Percentiles rank a stretch among this genome's conserved stretches.
Conservation (phyloP, 768 basidiomycete genomes). For the Termitomyces bulborhizus region DNA sequence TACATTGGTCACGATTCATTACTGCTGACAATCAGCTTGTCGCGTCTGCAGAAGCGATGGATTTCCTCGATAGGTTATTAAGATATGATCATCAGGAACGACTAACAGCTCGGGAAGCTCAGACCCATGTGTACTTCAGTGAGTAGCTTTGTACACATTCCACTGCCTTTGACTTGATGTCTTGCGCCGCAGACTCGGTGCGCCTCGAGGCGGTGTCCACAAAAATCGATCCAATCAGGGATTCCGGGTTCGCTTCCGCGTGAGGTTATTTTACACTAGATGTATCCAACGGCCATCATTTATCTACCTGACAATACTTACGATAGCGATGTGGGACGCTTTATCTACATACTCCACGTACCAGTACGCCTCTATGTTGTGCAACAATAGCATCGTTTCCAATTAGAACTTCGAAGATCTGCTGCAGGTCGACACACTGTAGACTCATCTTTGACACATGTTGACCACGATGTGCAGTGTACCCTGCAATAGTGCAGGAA, state of each 20-base stretch:
- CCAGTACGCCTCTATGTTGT: slow-evolving; percentile 7
- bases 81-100: slow-evolving; percentile 67
- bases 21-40: slow-evolving; percentile 51
- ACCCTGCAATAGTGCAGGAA: neutral
- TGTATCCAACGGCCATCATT: neutral
- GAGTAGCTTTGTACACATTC: slow-evolving; percentile 14
- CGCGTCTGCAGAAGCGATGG: slow-evolving; percentile 57
- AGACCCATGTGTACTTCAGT: slow-evolving; percentile 65
- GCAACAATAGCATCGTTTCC: slow-evolving; percentile 9
- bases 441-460: slow-evolving; percentile 16
- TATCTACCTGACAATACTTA: slow-evolving; percentile 8
- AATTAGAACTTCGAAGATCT: slow-evolving; percentile 13
- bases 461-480: slow-evolving; percentile 1
- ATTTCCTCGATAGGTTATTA: slow-evolving; percentile 61
- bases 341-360: slow-evolving; percentile 8
- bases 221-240: slow-evolving; percentile 40
- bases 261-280: slow-evolving; percentile 11
- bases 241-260: slow-evolving; percentile 42
- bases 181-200: slow-evolving; percentile 33
- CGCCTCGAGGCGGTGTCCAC: slow-evolving; percentile 39
- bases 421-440: neutral
- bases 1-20: slow-evolving; percentile 61
- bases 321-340: slow-evolving; percentile 11
- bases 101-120: slow-evolving; percentile 61
- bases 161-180: slow-evolving; percentile 6